Conservation (phyloP, 805 yeast species). For the Candida ulmi region DNA sequence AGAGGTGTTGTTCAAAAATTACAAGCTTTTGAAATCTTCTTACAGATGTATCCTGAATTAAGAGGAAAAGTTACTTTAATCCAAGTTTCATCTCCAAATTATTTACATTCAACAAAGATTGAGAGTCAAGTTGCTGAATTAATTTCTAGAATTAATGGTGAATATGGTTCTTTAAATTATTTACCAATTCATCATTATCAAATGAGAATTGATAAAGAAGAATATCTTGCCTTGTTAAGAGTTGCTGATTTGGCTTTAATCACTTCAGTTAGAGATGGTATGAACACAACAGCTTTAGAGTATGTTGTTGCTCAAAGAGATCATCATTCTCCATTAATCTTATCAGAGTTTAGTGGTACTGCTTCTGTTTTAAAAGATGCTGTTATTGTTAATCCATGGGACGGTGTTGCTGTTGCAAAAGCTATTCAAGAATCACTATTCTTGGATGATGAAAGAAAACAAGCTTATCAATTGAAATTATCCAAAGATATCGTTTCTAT, state of each 20-base stretch:
- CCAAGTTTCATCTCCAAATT: slow-evolving; percentile 79
- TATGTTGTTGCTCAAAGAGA: slow-evolving; percentile 82
- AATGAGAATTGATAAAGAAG: slow-evolving; percentile 81
- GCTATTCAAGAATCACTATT: slow-evolving; percentile 65
- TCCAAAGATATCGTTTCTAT: slow-evolving; percentile 68
- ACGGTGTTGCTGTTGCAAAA: slow-evolving; percentile 86
- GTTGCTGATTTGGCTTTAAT: slow-evolving; percentile 88
- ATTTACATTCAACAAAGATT: slow-evolving; percentile 45
- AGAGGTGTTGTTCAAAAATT: slow-evolving; percentile 92
- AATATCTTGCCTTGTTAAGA: slow-evolving; percentile 80
- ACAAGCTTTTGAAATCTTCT: slow-evolving; percentile 82
- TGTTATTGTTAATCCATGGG: slow-evolving; percentile 93
- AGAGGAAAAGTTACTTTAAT: slow-evolving; percentile 78
- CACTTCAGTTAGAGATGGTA: slow-evolving; percentile 91
- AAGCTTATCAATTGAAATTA: slow-evolving; percentile 43
- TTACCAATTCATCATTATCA: slow-evolving; percentile 92
- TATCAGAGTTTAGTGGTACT: slow-evolving; percentile 93
- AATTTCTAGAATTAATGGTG: slow-evolving; percentile 75
- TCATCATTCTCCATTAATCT: slow-evolving; percentile 67
- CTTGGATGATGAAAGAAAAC: slow-evolving; percentile 44
- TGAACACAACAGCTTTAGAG: slow-evolving; percentile 93
- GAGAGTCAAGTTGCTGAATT: slow-evolving; percentile 83
- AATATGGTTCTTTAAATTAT: slow-evolving; percentile 74
- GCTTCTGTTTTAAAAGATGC: slow-evolving; percentile 67
- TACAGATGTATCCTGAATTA: slow-evolving; percentile 93